Evolutionary conservation across 129 eudicot genomes (phyloP).

Genomic region (Dittrichia graveolens): DNA sequence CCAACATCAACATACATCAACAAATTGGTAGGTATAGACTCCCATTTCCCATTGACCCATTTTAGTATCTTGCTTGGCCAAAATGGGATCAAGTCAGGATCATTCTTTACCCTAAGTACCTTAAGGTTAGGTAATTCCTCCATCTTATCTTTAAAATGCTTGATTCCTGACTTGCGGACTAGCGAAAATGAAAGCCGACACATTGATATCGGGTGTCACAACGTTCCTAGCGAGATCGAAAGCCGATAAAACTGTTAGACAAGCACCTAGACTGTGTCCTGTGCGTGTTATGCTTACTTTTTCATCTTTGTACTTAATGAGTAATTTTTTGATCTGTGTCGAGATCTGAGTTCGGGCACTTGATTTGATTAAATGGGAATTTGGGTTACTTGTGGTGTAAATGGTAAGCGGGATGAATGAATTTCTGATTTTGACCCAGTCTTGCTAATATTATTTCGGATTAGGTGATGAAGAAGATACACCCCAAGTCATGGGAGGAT

Average conservation of each 20-base stretch:
- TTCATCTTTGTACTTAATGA: conserved; percentile 20
- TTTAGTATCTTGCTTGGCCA: conserved; percentile 36
- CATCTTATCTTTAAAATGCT: conserved; percentile 17
- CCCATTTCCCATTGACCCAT: conserved; percentile 13
- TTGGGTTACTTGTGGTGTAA: neutral
- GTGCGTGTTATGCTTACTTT: conserved; percentile 36
- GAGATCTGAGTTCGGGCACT: conserved; percentile 32
- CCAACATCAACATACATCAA: conserved; percentile 33
- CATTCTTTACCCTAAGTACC: conserved; percentile 26
- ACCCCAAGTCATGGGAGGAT: too few relatives aligned
- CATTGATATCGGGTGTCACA: conserved; percentile 17
- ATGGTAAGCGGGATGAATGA: too few relatives aligned
- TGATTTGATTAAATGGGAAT: conserved; percentile 8
- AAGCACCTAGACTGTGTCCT: conserved; percentile 43
- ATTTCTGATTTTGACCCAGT: too few relatives aligned
- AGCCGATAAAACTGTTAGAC: conserved; percentile 32
- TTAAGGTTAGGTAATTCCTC: conserved; percentile 35
- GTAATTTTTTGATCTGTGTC: conserved; percentile 2
- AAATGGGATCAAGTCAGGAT: conserved; percentile 23
- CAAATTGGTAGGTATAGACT: conserved; percentile 17
- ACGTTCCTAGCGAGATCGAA: conserved; percentile 30
- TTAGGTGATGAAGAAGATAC: too few relatives aligned
- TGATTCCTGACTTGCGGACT: conserved; percentile 36
- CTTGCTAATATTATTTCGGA: too few relatives aligned
- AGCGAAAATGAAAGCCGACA: conserved; percentile 22